phyloP scores from a whole-genome alignment of 768 basidiomycete species.

The Sporobolomyces phaffii region DNA sequence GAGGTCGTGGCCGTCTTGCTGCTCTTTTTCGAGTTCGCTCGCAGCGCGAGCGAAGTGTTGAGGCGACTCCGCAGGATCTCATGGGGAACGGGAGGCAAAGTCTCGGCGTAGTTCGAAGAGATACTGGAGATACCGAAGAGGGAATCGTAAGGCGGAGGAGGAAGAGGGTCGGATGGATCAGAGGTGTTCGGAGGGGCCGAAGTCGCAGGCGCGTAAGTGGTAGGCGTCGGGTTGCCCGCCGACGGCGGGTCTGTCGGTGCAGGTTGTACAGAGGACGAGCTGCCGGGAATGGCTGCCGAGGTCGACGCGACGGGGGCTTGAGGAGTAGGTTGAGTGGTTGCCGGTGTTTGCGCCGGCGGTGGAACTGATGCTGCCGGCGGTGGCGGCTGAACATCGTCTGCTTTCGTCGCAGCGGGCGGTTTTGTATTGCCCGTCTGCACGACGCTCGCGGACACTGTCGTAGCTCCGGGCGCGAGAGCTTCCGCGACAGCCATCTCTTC shows the following conservation, averaged over 20 bases:
- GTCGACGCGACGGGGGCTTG: neutral
- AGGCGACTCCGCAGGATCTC: slow-evolving; percentile 24
- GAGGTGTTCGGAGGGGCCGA: no score
- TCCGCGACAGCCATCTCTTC: slow-evolving; percentile 24
- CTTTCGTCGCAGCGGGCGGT: neutral
- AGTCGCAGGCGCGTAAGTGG: no score
- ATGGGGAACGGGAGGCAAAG: slow-evolving; percentile 14
- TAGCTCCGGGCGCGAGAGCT: slow-evolving; percentile 9
- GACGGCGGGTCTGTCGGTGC: no score
- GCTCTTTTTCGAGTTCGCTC: slow-evolving; percentile 28
- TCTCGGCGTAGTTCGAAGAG: slow-evolving; percentile 15
- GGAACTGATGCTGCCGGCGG: neutral
- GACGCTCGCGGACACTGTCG: neutral
- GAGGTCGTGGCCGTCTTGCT: slow-evolving; percentile 21
- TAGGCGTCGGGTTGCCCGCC: no score
- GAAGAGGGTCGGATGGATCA: neutral
- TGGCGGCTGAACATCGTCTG: neutral
- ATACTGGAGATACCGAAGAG: slow-evolving; percentile 30
- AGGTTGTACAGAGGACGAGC: no score
- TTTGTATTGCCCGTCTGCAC: neutral
- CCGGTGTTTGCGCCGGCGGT: neutral
- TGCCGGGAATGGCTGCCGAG: neutral
- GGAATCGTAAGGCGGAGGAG: slow-evolving; percentile 11
- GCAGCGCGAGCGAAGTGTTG: slow-evolving; percentile 13
- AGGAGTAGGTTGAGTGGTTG: neutral